Base-by-base conservation (phyloP, 1,284 basidiomycete genomes). In the Sporisorium iseilematis-ciliati region DNA sequence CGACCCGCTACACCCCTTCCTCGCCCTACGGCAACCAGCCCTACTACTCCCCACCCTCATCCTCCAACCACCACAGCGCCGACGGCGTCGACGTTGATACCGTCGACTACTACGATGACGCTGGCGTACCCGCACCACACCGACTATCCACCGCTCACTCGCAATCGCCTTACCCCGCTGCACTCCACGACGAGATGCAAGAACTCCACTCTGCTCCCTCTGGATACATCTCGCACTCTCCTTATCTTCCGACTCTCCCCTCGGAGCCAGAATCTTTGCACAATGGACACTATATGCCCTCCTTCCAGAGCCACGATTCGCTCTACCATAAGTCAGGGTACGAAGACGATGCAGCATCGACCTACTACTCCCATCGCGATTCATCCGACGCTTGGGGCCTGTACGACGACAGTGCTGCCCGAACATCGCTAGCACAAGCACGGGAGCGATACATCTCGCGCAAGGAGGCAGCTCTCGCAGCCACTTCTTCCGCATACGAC, bases 361-460 rank as follows among this genome's bases (percentile, higher is more conserved):
- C 55, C 23, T 65, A 65, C 56, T 59, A 63, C 57, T 58, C 57
- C 1, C 57, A 38, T 20, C 54, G 69, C 41, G 51, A 61, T 40
- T 51, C 51, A 4, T 31, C 51, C 21, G 71, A 78, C 14, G 75
- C 67, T 2, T 75, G 71, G 72, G 65, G 62, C 4, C 42, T 75
- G 8, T 50, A 60, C 40, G 66, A 75, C 12, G 57, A 57, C 57
- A 25, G 33, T 4, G 60, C 55, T 1, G 57, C 55, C 6, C 45
- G 62, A 2, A 43, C 54, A 16, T 75, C 71, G 12, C 49, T 75
- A 2, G 62, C 71, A 1, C 71, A 65, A 5, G 62, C 75, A 3
- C 62, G 79, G 1, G 79, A 81, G 0, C 75, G 79, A 4, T 81
- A 77, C 57, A 65, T 81, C 12, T 43, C 54, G 1, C 68, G 79